Conservation (phyloP, 768 basidiomycete species). For the Lentinula detonsa region DNA sequence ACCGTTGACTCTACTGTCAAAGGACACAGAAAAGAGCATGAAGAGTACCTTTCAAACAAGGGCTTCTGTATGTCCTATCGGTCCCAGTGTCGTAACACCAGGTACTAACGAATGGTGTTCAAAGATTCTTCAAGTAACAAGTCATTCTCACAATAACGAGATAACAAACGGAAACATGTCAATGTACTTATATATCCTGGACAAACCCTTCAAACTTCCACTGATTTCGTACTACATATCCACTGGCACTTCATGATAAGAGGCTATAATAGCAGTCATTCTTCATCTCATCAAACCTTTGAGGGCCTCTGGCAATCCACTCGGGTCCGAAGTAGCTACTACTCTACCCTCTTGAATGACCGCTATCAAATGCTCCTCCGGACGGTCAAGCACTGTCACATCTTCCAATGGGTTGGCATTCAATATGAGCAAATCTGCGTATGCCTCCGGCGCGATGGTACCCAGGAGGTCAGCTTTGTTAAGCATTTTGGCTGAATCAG, state of each 20-base stretch:
- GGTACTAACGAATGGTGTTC: neutral
- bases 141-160: neutral
- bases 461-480: constrained; percentile 28
- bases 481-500: constrained; percentile 25
- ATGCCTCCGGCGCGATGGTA: constrained; percentile 24
- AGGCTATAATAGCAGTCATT: neutral
- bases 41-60: constrained; percentile 32
- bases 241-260: neutral
- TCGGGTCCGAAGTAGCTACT: constrained; percentile 2
- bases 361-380: constrained; percentile 29
- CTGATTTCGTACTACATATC: neutral
- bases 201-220: neutral
- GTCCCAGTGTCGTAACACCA: neutral
- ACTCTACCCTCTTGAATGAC: constrained; percentile 31
- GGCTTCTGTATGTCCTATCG: constrained; percentile 28
- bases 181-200: neutral
- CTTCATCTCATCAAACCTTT: neutral
- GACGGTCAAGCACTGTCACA: constrained; percentile 32
- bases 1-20: constrained; percentile 43
- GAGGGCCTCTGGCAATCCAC: neutral
- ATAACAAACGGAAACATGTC: neutral
- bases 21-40: constrained; percentile 41
- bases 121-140: neutral
- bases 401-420: constrained; percentile 35
- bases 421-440: constrained; percentile 35